Percentiles rank a stretch among this genome's conserved stretches.
phyloP scores from a whole-genome alignment of 1,284 basidiomycete species.

The Ceratobasidium sp. region DNA sequence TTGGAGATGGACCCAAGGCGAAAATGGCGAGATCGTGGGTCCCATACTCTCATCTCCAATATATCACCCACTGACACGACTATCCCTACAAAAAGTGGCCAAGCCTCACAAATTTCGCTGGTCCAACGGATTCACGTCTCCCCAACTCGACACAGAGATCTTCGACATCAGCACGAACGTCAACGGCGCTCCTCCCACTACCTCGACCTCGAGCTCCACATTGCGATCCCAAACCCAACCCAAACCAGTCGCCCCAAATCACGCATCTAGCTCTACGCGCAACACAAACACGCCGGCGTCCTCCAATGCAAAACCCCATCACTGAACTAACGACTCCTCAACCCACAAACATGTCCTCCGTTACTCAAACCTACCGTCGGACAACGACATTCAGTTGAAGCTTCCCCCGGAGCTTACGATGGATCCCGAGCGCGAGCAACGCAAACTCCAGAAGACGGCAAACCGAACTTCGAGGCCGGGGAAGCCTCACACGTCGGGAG shows the following conservation, averaged over 20 bases:
- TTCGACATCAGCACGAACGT: slow-evolving; percentile 85
- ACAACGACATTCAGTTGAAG: slow-evolving; percentile 82
- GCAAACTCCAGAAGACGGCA: slow-evolving; percentile 72
- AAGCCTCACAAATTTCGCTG: slow-evolving; percentile 89
- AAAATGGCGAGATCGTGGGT: slow-evolving; percentile 74
- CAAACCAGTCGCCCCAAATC: too few relatives aligned
- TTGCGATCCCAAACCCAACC: slow-evolving; percentile 57
- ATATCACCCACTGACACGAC: not conserved
- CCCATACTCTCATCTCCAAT: slow-evolving; percentile 11
- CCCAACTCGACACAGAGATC: slow-evolving; percentile 88
- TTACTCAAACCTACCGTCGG: too few relatives aligned
- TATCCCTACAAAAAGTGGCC: slow-evolving; percentile 74
- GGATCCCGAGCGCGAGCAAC: slow-evolving; percentile 77
- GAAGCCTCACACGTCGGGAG: slow-evolving; percentile 50
- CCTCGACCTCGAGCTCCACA: slow-evolving; percentile 57
- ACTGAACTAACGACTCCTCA: slow-evolving; percentile 87
- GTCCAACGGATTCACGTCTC: slow-evolving; percentile 89
- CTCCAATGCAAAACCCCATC: slow-evolving; percentile 84
- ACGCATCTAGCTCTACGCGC: too few relatives aligned
- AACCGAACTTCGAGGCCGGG: slow-evolving; percentile 68
- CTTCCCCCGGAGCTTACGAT: slow-evolving; percentile 77
- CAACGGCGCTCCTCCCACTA: slow-evolving; percentile 69
- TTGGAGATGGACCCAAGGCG: slow-evolving; percentile 87
- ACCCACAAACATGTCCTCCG: slow-evolving; percentile 89
- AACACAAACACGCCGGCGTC: slow-evolving; percentile 86